A percentile compares a stretch with the other conserved stretches of the same genome.
These are phyloP conservation scores for Lactarius akahatsu DNA, from an alignment of 768 basidiomycete species.

Conservation along the genomic window DNA sequence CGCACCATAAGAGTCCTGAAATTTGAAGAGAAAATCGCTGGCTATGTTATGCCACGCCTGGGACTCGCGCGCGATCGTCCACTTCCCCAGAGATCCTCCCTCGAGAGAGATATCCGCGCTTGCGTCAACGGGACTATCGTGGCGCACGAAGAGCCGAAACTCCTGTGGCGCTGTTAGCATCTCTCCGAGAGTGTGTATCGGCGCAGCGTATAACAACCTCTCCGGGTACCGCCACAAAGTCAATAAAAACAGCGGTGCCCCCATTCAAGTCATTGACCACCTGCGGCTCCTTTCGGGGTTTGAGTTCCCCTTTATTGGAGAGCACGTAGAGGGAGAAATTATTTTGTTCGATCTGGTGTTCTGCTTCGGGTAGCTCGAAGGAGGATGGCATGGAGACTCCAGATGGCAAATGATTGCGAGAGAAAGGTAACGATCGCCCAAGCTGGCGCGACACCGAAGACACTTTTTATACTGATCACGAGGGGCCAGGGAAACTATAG, in stretches of 20 bases:
- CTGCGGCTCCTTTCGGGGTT: neutral
- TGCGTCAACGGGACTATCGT: conserved; percentile 5
- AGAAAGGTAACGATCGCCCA: neutral
- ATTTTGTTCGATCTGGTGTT: conserved; percentile 7
- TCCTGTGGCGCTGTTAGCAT: neutral
- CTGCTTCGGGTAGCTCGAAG: neutral
- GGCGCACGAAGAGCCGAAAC: conserved; percentile 14
- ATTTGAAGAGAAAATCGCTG: conserved; percentile 12
- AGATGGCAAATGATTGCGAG: neutral
- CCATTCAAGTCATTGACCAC: conserved; percentile 4
- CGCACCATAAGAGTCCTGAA: conserved; percentile 17
- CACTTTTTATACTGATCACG: conserved; percentile 11
- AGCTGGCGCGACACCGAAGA: neutral
- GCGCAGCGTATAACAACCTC: conserved; percentile 3
- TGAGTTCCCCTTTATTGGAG: conserved; percentile 16
- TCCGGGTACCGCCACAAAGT: conserved; percentile 6
- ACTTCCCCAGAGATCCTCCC: conserved; percentile 14
- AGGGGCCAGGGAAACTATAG: conserved; percentile 1
- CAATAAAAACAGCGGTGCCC: neutral
- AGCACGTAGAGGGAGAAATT: conserved; percentile 10
- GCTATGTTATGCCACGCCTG: conserved; percentile 14
- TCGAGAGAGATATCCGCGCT: conserved; percentile 10
- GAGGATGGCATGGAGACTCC: neutral
- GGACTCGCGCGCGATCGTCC: conserved; percentile 9
- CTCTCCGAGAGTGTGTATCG: neutral